These are phyloP conservation scores for Fusarium illudens DNA, from an alignment of 2,329 filamentous ascomycete species.

Conservation along the genomic window DNA sequence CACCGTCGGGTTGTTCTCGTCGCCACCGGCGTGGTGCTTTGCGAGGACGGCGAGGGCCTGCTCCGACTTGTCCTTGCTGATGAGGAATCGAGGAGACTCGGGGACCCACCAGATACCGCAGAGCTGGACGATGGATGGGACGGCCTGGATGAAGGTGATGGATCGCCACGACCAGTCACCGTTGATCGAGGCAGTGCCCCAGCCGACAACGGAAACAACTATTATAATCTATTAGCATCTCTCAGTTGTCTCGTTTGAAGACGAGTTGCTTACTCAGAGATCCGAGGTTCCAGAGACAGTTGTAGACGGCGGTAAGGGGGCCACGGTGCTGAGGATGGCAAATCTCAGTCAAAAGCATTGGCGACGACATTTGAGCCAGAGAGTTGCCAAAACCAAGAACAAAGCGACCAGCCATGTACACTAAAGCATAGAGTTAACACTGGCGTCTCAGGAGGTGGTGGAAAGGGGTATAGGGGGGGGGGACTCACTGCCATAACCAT, in stretches of 20 bases:
- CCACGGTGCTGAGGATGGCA: constrained; percentile 74
- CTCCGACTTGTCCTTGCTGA: constrained; percentile 69
- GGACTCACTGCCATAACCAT: constrained; percentile 53
- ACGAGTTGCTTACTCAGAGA: constrained; percentile 46
- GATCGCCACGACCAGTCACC: constrained; percentile 74
- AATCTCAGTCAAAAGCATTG: constrained; percentile 71
- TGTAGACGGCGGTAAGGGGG: constrained; percentile 71
- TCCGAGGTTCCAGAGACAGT: constrained; percentile 73
- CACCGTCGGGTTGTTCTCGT: constrained; percentile 66
- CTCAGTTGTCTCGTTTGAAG: rapidly evolving
- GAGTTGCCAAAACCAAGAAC: constrained; percentile 72
- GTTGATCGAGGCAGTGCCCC: constrained; percentile 66
- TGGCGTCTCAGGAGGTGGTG: neutral
- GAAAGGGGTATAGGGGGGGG: neutral
- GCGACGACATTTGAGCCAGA: constrained; percentile 69
- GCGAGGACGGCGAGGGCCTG: constrained; percentile 69
- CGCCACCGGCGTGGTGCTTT: constrained; percentile 70
- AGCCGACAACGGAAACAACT: constrained; percentile 69
- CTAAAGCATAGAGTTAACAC: constrained; percentile 28
- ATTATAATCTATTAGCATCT: neutral
- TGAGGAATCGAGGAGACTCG: constrained; percentile 72
- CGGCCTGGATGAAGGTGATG: constrained; percentile 70
- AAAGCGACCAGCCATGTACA: constrained; percentile 52
- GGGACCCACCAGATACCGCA: constrained; percentile 73
- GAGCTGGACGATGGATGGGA: constrained; percentile 69